These are phyloP conservation scores for Pythium phragmiticola DNA, from an alignment of 352 stramenopile genomes.

Conservation along the genomic window DNA sequence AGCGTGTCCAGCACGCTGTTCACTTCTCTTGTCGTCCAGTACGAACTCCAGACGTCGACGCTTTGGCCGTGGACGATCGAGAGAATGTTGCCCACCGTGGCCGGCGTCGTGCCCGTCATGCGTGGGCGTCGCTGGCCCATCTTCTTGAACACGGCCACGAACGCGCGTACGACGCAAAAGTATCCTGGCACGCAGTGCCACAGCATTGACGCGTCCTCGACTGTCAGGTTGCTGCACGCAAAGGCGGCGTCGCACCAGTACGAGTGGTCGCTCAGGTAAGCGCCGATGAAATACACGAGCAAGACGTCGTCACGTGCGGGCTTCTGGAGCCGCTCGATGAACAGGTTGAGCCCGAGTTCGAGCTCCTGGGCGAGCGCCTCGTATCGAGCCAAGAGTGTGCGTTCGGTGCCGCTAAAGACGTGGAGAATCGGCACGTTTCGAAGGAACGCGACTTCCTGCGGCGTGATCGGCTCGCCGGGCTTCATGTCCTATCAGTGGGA, in stretches of 20 bases:
- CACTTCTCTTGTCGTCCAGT: conserved; percentile 58
- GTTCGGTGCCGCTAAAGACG: conserved; percentile 55
- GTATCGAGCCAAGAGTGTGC: conserved; percentile 37
- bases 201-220: conserved; percentile 29
- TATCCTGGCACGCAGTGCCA: conserved; percentile 85
- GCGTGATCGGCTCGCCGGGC: conserved; percentile 14
- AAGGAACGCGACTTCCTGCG: conserved; percentile 26
- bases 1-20: conserved; percentile 40
- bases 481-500: conserved; percentile 15
- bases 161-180: conserved; percentile 64
- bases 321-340: conserved; percentile 55
- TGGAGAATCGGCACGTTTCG: conserved; percentile 43
- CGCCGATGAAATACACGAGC: conserved; percentile 65
- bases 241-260: conserved; percentile 44
- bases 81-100: conserved; percentile 48
- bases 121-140: conserved; percentile 75
- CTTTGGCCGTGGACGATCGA: conserved; percentile 52
- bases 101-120: conserved; percentile 34
- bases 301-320: conserved; percentile 64
- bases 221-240: background rate
- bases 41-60: conserved; percentile 69
- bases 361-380: conserved; percentile 45
- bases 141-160: conserved; percentile 65
- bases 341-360: conserved; percentile 43
- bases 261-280: conserved; percentile 59